phyloP scores from a whole-genome alignment of 768 basidiomycete species.

The Trametes villosa region DNA sequence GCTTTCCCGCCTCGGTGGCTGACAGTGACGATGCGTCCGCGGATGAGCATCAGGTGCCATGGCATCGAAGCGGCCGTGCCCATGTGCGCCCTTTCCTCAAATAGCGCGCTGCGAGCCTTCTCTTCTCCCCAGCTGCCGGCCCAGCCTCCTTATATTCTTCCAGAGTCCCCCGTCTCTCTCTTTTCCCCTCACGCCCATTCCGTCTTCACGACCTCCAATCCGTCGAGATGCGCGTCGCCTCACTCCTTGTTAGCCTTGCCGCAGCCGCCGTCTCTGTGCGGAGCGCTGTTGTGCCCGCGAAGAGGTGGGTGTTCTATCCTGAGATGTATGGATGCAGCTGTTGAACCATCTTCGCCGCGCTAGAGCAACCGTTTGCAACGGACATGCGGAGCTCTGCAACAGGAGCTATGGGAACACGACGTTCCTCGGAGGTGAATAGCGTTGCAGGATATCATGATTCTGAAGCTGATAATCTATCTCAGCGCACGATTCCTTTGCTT shows the following conservation, averaged over 20 bases:
- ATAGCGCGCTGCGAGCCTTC: constrained; percentile 17
- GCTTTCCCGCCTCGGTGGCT: not conserved
- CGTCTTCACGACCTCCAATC: constrained; percentile 1
- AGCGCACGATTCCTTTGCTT: constrained; percentile 62
- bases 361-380: constrained; percentile 57
- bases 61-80: constrained; percentile 14
- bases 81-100: constrained; percentile 20
- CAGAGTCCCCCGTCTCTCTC: constrained; percentile 1
- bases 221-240: constrained; percentile 17
- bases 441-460: not conserved
- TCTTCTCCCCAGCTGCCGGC: constrained; percentile 22
- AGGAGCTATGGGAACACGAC: constrained; percentile 55
- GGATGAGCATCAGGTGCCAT: constrained; percentile 14
- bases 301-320: constrained; percentile 1
- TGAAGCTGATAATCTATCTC: not conserved
- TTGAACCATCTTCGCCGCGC: not conserved
- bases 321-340: not conserved
- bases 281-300: constrained; percentile 8
- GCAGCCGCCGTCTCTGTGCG: constrained; percentile 16
- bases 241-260: constrained; percentile 9
- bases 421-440: constrained; percentile 37
- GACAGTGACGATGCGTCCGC: no score
- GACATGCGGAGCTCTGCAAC: constrained; percentile 63
- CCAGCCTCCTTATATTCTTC: constrained; percentile 21
- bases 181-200: constrained; percentile 8